These are phyloP conservation scores for Castanea mollissima DNA, from an alignment of 306 rosid genomes.

Conservation along the genomic window DNA sequence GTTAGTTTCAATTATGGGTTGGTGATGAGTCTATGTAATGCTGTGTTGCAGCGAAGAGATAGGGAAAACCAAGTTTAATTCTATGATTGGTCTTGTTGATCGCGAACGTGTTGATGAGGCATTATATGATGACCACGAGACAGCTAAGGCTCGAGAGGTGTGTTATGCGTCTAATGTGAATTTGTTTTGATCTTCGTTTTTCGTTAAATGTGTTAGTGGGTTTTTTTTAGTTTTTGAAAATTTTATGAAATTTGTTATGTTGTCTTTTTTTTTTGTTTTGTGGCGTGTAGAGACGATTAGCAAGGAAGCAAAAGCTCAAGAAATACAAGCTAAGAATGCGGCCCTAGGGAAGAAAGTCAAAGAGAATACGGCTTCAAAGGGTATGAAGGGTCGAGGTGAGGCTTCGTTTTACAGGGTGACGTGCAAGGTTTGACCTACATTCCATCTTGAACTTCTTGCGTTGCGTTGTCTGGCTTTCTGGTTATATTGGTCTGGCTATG, in stretches of 20 bases:
- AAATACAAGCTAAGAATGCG: conserved; percentile 76
- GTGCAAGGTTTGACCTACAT: conserved; percentile 63
- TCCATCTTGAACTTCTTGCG: conserved; percentile 20
- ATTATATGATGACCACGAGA: conserved; percentile 84
- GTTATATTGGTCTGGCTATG: background rate
- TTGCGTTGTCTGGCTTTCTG: conserved; percentile 4
- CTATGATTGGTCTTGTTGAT: conserved; percentile 94
- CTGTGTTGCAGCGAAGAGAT: conserved; percentile 77
- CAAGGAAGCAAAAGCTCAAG: conserved; percentile 89
- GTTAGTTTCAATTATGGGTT: too few species aligned
- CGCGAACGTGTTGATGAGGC: conserved; percentile 81
- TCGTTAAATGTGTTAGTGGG: background rate
- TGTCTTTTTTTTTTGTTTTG: background rate
- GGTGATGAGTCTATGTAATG: conserved; percentile 3
- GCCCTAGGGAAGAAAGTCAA: conserved; percentile 77
- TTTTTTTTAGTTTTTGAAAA: background rate
- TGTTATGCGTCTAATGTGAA: conserved; percentile 16
- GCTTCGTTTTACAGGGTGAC: conserved; percentile 93
- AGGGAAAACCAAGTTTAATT: conserved; percentile 77
- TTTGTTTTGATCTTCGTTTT: background rate
- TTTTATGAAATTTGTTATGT: background rate
- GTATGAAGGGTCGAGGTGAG: conserved; percentile 78
- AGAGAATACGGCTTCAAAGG: conserved; percentile 63
- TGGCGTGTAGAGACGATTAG: conserved; percentile 66
- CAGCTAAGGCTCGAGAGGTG: conserved; percentile 91